Percentiles rank a stretch among this genome's conserved stretches.
Conservation (phyloP, 768 basidiomycete genomes). For the Lentinula lateritia region DNA sequence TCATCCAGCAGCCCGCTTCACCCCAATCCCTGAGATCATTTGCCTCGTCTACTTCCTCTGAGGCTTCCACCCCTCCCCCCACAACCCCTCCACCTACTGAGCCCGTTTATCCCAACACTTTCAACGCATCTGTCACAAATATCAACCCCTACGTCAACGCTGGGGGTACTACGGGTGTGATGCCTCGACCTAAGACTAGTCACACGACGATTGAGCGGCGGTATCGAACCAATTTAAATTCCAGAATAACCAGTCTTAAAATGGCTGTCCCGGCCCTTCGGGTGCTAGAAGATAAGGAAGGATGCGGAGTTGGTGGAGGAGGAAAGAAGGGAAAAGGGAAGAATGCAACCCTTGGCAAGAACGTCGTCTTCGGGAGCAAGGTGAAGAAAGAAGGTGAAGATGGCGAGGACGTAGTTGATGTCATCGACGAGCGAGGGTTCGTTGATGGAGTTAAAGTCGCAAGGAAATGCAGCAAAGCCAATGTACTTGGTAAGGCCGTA, state of each 20-base stretch:
- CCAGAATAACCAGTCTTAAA: conserved; percentile 75
- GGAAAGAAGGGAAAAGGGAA: conserved; percentile 46
- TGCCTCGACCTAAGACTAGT: conserved; percentile 68
- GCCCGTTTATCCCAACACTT: conserved; percentile 5
- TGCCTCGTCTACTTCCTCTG: not conserved
- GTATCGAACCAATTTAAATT: conserved; percentile 85
- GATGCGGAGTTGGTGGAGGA: conserved; percentile 23
- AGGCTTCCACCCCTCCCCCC: conserved; percentile 33
- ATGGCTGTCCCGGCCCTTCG: conserved; percentile 81
- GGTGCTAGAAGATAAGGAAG: conserved; percentile 60
- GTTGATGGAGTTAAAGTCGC: conserved; percentile 92
- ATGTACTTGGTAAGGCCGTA: conserved; percentile 83
- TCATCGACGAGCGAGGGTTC: conserved; percentile 79
- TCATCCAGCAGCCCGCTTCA: conserved; percentile 20
- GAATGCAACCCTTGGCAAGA: conserved; percentile 6
- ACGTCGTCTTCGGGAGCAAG: conserved; percentile 22
- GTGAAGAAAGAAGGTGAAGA: conserved; percentile 26
- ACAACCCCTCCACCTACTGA: conserved; percentile 26
- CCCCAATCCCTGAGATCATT: conserved; percentile 3
- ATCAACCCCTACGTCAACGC: conserved; percentile 6
- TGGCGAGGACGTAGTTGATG: conserved; percentile 36
- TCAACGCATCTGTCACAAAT: conserved; percentile 9
- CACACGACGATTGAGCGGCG: conserved; percentile 88
- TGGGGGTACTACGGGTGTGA: conserved; percentile 12
- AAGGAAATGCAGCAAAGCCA: conserved; percentile 86